Evolutionary conservation across 768 basidiomycete species (phyloP), one percentile per base, ranked within the genome.

Genomic region (Tylopilus plumbeoviolaceoides): DNA sequence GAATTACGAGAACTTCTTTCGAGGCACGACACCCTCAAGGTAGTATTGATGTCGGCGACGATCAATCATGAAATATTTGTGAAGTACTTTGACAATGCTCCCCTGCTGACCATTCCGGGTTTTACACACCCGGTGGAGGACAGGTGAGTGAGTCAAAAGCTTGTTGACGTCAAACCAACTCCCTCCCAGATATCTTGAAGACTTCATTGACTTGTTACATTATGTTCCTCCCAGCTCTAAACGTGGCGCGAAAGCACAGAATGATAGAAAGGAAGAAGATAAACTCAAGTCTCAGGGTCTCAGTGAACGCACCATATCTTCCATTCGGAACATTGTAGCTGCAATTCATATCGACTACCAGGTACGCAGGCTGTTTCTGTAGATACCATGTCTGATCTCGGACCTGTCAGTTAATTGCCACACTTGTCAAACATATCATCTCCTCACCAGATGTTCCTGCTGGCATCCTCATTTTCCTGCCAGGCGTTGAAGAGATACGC

Each of bases 1-100:
- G 86, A 95, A 64, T 73, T 97, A 23, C 83, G 85, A 54, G 87
- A 91, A 59, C 71, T 97, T 14, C 68, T 95, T 42, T 72, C 73
- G 55, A 75, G 66, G 18, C 85, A 91, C 61, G 70, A 74, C 20
- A 78, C 67, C 2, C 77, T 97, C 60, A 94, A 89, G 65, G 77
- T 98, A 20, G 71, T 95, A 20, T 77, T 95, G 43, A 97, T 97
- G 93, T 92, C 89, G 30, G 95, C 95, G 5, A 98, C 95, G 0
- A 95, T 95, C 69, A 95, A 97, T 62, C 90, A 93, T 54, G 78
- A 89, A 56, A 81, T 77, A n/a, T 94, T 93, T 59, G 73, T 85
- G 44, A 77, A 80, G 51, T 98, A 98, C 67, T 97, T 95, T 64
- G 67, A 81, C 46, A 77, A 80, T 20, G 91, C 92, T 4, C 92